Conservation (phyloP, 1,284 basidiomycete genomes). For the Termitomyces sp. region DNA sequence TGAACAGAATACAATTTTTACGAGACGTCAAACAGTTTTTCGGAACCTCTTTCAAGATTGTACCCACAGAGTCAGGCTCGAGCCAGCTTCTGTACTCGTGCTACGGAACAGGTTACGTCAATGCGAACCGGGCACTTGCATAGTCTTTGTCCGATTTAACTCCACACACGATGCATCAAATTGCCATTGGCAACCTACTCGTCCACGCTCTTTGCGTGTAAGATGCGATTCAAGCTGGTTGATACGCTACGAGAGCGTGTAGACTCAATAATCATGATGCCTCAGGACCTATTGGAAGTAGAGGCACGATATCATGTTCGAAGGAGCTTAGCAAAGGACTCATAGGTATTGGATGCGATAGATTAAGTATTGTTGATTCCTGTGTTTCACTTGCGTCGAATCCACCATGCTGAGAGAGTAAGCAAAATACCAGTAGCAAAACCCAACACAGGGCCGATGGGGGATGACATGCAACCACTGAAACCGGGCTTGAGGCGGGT, state of each 20-base stretch:
- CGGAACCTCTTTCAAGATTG: conserved; percentile 63
- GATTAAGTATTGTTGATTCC: neutral
- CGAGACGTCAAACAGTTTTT: conserved; percentile 82
- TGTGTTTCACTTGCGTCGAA: conserved; percentile 15
- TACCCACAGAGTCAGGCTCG: conserved; percentile 41
- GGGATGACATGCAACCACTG: neutral
- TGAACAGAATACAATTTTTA: conserved; percentile 79
- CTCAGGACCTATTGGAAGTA: neutral
- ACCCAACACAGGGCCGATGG: conserved; percentile 25
- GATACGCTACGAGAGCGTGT: neutral
- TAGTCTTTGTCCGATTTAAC: conserved; percentile 23
- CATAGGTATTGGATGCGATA: neutral
- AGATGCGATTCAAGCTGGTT: neutral
- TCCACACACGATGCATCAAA: neutral
- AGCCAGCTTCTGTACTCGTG: conserved; percentile 69
- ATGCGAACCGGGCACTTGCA: conserved; percentile 68
- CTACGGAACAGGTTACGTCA: conserved; percentile 74
- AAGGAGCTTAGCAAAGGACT: neutral
- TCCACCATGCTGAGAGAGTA: conserved; percentile 11
- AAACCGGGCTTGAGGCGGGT: conserved; percentile 5
- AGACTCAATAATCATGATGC: neutral
- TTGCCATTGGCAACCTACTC: neutral
- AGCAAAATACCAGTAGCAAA: conserved; percentile 30
- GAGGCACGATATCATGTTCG: neutral
- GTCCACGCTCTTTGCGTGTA: neutral